Conservation (phyloP, 1,284 basidiomycete genomes). For the Pseudozyma tsukubaensis region DNA sequence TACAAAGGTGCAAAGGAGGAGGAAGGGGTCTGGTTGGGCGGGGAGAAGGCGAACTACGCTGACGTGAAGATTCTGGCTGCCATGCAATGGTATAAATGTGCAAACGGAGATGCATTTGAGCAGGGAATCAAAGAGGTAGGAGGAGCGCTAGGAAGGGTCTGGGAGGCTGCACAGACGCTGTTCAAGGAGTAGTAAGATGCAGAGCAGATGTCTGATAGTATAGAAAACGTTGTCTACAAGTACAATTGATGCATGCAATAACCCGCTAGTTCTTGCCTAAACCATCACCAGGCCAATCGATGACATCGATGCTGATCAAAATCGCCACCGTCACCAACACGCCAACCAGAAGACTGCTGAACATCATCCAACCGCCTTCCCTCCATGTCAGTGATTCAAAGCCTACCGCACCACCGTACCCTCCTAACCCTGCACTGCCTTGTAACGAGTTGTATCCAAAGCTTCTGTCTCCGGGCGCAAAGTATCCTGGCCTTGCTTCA, state of each 20-base stretch:
- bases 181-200: background rate
- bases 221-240: too few species aligned
- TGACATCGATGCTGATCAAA: conserved; percentile 53
- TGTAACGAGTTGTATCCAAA: conserved; percentile 36
- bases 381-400: conserved; percentile 40
- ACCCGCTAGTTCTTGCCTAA: conserved; percentile 29
- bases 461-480: conserved; percentile 28
- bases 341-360: conserved; percentile 25
- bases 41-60: conserved; percentile 24
- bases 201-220: background rate
- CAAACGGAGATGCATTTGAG: conserved; percentile 12
- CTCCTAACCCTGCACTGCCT: background rate
- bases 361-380: conserved; percentile 42
- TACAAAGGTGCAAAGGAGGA: conserved; percentile 2
- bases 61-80: conserved; percentile 26
- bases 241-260: background rate
- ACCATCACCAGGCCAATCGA: conserved; percentile 56
- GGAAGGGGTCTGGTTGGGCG: conserved; percentile 21
- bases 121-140: conserved; percentile 18
- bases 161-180: conserved; percentile 12
- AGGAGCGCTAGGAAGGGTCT: conserved; percentile 15
- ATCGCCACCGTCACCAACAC: conserved; percentile 42
- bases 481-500: conserved; percentile 17
- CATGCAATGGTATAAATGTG: conserved; percentile 41
- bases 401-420: conserved; percentile 19